phyloP scores from a whole-genome alignment of 2,329 filamentous ascomycete species.

The Paraphaeosphaeria minitans region DNA sequence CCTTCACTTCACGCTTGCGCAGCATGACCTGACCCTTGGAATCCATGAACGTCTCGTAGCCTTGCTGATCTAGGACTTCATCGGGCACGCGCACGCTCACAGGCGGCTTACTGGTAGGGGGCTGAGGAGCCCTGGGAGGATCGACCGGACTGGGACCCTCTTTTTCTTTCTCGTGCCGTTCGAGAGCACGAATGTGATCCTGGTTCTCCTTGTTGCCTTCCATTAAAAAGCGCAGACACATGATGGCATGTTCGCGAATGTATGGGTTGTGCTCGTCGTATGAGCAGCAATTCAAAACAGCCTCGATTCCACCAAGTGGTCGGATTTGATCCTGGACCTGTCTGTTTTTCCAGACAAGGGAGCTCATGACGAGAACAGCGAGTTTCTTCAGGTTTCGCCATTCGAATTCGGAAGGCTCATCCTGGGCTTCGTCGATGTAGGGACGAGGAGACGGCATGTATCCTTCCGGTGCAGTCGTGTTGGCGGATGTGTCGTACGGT shows the following conservation, averaged over 20 bases:
- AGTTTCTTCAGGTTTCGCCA: slow-evolving; percentile 90
- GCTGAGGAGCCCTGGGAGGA: slow-evolving; percentile 9
- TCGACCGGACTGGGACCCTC: slow-evolving; percentile 19
- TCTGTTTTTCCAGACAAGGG: slow-evolving; percentile 83
- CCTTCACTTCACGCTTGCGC: slow-evolving; percentile 46
- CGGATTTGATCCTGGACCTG: slow-evolving; percentile 88
- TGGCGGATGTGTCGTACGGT: slow-evolving; percentile 62
- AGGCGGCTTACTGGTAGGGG: slow-evolving; percentile 19
- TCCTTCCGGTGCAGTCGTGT: slow-evolving; percentile 51
- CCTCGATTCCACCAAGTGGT: slow-evolving; percentile 81
- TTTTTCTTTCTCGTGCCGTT: slow-evolving; percentile 34
- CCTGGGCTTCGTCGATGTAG: slow-evolving; percentile 54
- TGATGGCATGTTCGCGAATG: slow-evolving; percentile 76
- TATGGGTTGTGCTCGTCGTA: slow-evolving; percentile 95
- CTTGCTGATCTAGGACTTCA: slow-evolving; percentile 55
- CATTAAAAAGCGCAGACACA: slow-evolving; percentile 62
- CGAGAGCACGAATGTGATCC: slow-evolving; percentile 70
- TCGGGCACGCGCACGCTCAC: slow-evolving; percentile 49
- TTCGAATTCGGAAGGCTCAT: slow-evolving; percentile 69
- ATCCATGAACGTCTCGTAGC: slow-evolving; percentile 58
- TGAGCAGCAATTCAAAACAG: slow-evolving; percentile 84
- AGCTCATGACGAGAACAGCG: slow-evolving; percentile 87
- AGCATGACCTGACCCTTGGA: slow-evolving; percentile 55
- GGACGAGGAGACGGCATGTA: slow-evolving; percentile 51
- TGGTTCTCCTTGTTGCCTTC: slow-evolving; percentile 77